These are phyloP conservation scores for Delitschia confertaspora DNA, from an alignment of 495 filamentous ascomycete species.

Conservation along the genomic window DNA sequence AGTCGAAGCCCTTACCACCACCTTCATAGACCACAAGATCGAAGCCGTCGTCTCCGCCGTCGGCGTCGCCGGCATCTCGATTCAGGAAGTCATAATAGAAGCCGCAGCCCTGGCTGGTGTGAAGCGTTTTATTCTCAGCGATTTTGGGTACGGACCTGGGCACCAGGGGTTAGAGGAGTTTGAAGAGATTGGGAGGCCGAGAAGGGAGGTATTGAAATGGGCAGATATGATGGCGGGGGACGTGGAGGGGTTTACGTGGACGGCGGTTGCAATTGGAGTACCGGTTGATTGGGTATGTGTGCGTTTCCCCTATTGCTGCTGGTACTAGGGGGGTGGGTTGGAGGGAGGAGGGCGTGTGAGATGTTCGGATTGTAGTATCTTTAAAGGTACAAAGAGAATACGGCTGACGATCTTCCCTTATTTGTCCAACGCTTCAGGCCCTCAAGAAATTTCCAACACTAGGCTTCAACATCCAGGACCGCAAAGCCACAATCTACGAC, in stretches of 20 bases:
- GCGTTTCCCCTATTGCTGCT: no score
- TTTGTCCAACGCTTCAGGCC: not conserved
- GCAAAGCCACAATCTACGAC: constrained; percentile 40
- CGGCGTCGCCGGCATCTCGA: constrained; percentile 11
- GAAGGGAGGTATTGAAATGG: constrained; percentile 38
- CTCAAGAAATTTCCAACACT: constrained; percentile 36
- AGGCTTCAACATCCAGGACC: constrained; percentile 1
- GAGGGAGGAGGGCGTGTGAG: no score
- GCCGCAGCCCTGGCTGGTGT: constrained; percentile 30
- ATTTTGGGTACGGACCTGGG: constrained; percentile 33
- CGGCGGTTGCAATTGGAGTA: constrained; percentile 37
- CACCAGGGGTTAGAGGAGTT: constrained; percentile 6
- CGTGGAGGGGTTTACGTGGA: constrained; percentile 37
- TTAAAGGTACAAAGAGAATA: no score
- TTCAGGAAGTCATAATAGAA: constrained; percentile 28
- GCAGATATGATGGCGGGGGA: constrained; percentile 38
- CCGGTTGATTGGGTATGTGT: constrained; percentile 41
- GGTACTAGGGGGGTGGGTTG: no score
- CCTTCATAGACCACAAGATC: constrained; percentile 38
- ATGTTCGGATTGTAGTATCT: no score
- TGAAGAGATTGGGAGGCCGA: constrained; percentile 3
- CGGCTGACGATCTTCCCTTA: no score
- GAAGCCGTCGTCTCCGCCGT: constrained; percentile 39
- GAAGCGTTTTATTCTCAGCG: constrained; percentile 31
- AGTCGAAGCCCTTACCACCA: constrained; percentile 36